Evolutionary conservation across 176 grass and related monocot species (phyloP).

Genomic region (Oryza meyeriana): DNA sequence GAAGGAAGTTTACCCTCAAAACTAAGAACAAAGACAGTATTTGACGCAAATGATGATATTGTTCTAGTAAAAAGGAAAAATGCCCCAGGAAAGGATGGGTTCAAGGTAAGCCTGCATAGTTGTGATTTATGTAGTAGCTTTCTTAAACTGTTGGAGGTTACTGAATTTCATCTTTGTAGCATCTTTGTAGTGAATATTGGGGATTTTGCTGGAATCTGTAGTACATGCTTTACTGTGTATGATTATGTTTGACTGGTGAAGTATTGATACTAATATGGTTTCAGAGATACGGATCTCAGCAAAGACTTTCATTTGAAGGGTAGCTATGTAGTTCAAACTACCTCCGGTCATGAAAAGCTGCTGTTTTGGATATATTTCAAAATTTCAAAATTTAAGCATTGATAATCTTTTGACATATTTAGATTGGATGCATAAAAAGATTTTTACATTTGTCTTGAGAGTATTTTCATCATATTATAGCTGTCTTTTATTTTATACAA

Average conservation of each 20-base stretch:
- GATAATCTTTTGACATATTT: no score
- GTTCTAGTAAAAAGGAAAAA: slow-evolving; percentile 79
- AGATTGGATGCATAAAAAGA: no score
- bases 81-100: slow-evolving; percentile 67
- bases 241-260: background rate
- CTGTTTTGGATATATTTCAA: no score
- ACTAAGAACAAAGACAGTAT: slow-evolving; percentile 53
- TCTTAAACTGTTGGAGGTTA: no score
- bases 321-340: background rate
- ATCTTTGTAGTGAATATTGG: background rate
- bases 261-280: slow-evolving; percentile 11
- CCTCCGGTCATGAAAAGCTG: no score
- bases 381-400: no score
- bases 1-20: slow-evolving; percentile 58
- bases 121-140: background rate
- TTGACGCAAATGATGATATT: slow-evolving; percentile 54
- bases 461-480: no score
- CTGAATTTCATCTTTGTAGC: background rate
- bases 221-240: no score
- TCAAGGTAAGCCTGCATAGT: slow-evolving; percentile 56
- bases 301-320: background rate
- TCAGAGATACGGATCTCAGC: background rate
- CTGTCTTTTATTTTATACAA: no score
- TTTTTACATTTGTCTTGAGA: no score
- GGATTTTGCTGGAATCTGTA: background rate